These are phyloP conservation scores for Kodamaea laetipori DNA, from an alignment of 805 yeast genomes.

Conservation along the genomic window DNA sequence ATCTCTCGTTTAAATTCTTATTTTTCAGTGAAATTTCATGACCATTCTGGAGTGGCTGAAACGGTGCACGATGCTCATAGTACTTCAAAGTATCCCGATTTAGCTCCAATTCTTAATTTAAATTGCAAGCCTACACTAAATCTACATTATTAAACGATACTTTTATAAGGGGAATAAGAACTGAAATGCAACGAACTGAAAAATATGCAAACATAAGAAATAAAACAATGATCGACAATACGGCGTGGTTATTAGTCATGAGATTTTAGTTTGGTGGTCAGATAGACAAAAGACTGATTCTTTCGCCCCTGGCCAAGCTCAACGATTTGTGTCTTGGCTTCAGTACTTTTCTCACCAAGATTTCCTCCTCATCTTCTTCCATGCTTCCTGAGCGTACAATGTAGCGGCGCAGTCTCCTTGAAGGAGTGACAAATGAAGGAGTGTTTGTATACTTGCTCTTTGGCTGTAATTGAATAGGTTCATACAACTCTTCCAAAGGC, in stretches of 20 bases:
- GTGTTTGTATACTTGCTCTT: constrained; percentile 24
- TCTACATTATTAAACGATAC: not conserved
- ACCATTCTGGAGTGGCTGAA: no score
- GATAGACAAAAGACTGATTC: constrained; percentile 3
- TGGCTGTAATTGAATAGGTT: constrained; percentile 29
- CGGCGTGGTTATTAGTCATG: not conserved
- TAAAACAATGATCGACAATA: not conserved
- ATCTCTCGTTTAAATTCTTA: no score
- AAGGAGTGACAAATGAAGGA: constrained; percentile 40
- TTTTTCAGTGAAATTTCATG: no score
- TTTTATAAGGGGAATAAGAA: constrained; percentile 3
- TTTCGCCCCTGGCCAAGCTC: not conserved
- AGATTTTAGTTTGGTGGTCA: not conserved
- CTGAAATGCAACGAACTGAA: constrained; percentile 5
- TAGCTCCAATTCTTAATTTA: no score
- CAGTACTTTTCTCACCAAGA: constrained; percentile 9
- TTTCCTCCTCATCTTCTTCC: constrained; percentile 19
- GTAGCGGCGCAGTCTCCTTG: constrained; percentile 27
- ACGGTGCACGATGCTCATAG: no score
- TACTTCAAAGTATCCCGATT: no score
- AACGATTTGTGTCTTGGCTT: constrained; percentile 6
- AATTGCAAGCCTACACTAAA: not conserved
- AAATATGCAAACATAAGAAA: constrained; percentile 1
- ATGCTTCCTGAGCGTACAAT: constrained; percentile 17
- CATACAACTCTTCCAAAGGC: constrained; percentile 31